These are phyloP conservation scores for Skeletonema tropicum DNA, from an alignment of 108 stramenopile genomes.

Conservation along the genomic window DNA sequence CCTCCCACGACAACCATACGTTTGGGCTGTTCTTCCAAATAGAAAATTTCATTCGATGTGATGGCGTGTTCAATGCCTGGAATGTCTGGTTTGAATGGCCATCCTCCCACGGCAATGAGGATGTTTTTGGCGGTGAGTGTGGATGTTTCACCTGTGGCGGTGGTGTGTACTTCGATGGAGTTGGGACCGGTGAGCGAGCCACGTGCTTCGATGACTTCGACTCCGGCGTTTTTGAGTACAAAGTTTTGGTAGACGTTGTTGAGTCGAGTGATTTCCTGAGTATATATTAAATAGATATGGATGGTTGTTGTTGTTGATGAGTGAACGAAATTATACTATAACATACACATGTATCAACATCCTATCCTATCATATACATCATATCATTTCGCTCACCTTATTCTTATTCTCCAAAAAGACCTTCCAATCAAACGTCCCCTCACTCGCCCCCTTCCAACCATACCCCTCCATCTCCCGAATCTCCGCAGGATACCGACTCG, in stretches of 20 bases:
- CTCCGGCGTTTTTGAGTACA: slow-evolving; percentile 49
- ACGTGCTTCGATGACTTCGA: slow-evolving; percentile 55
- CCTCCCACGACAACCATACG: slow-evolving; percentile 88
- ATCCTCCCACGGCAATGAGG: slow-evolving; percentile 85
- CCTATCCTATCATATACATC: neutral
- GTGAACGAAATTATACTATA: neutral
- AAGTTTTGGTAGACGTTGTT: slow-evolving; percentile 70
- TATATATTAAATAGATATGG: neutral
- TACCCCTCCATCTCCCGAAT: slow-evolving; percentile 62
- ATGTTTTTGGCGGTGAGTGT: slow-evolving; percentile 75
- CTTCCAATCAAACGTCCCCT: slow-evolving; percentile 66
- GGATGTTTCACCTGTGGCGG: slow-evolving; percentile 35
- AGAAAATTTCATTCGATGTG: slow-evolving; percentile 87
- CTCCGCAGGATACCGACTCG: slow-evolving; percentile 60
- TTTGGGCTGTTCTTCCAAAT: slow-evolving; percentile 81
- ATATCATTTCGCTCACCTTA: slow-evolving; percentile 14
- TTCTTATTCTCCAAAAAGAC: slow-evolving; percentile 66
- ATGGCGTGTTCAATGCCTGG: slow-evolving; percentile 87
- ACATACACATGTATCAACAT: too few species aligned
- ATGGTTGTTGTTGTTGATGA: neutral
- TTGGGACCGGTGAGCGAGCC: slow-evolving; percentile 29
- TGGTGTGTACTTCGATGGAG: slow-evolving; percentile 21
- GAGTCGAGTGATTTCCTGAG: slow-evolving; percentile 60
- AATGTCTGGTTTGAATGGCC: slow-evolving; percentile 72
- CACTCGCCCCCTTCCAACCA: slow-evolving; percentile 65